Evolutionary conservation across 805 yeast species (phyloP).

Genomic region (Suhomyces sp.): DNA sequence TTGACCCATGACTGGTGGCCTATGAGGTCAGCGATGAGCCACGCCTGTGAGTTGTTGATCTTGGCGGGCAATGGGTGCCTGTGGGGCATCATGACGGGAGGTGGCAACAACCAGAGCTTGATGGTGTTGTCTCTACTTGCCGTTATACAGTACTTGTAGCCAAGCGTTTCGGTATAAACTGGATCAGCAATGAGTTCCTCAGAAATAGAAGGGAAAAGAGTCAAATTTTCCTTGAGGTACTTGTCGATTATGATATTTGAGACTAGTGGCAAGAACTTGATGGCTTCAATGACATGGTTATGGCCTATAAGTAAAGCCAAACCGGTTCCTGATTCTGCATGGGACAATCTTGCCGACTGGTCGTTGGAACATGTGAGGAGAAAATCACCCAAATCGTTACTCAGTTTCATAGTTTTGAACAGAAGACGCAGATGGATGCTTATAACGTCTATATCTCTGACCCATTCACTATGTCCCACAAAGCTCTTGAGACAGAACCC

Average conservation of each 20-base stretch:
- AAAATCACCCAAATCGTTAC: slow-evolving; percentile 48
- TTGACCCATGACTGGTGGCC: slow-evolving; percentile 92
- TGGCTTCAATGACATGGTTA: slow-evolving; percentile 76
- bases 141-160: slow-evolving; percentile 70
- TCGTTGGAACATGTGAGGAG: slow-evolving; percentile 76
- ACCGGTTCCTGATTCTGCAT: slow-evolving; percentile 64
- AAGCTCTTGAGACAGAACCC: slow-evolving; percentile 69
- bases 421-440: slow-evolving; percentile 14
- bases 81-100: slow-evolving; percentile 56
- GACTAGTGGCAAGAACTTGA: slow-evolving; percentile 57
- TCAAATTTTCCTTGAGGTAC: slow-evolving; percentile 30
- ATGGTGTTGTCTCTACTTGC: slow-evolving; percentile 77
- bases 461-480: slow-evolving; percentile 88
- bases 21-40: slow-evolving; percentile 49
- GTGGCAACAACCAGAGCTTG: slow-evolving; percentile 74
- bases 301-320: slow-evolving; percentile 71
- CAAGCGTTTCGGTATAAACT: slow-evolving; percentile 34
- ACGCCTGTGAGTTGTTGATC: slow-evolving; percentile 56
- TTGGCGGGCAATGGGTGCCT: slow-evolving; percentile 53
- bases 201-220: slow-evolving; percentile 32
- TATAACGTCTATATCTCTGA: slow-evolving; percentile 55
- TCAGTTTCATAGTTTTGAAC: slow-evolving; percentile 10
- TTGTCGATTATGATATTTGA: slow-evolving; percentile 50
- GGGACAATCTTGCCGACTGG: slow-evolving; percentile 66
- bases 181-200: slow-evolving; percentile 25